These are phyloP conservation scores for Hirsutella rhossiliensis DNA, from an alignment of 2,329 filamentous ascomycete genomes.

Conservation along the genomic window DNA sequence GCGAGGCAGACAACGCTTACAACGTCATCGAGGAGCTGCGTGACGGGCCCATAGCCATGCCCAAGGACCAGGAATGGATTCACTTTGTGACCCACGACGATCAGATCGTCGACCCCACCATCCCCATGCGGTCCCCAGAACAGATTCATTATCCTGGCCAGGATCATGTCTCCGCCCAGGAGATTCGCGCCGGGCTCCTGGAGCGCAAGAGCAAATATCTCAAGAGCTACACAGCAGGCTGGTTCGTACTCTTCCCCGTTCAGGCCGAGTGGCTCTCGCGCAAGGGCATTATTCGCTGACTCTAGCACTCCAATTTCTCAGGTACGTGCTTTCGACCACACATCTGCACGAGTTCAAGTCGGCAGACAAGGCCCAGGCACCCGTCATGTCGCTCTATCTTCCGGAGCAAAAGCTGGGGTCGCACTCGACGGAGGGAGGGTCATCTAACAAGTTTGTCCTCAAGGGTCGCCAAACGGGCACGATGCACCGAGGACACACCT, in stretches of 20 bases:
- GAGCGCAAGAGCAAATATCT: constrained; percentile 98
- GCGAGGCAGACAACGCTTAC: constrained; percentile 76
- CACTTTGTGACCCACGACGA: constrained; percentile 69
- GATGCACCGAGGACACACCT: constrained; percentile 73
- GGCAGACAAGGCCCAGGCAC: constrained; percentile 82
- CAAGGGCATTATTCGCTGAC: not conserved
- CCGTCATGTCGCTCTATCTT: constrained; percentile 92
- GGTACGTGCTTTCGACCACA: constrained; percentile 92
- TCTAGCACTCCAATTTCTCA: constrained; percentile 19
- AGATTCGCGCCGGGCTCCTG: constrained; percentile 80
- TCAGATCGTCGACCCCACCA: constrained; percentile 74
- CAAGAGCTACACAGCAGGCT: constrained; percentile 92
- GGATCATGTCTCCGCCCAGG: constrained; percentile 67
- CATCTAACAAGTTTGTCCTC: constrained; percentile 94
- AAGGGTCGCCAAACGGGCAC: constrained; percentile 89
- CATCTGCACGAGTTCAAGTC: constrained; percentile 98
- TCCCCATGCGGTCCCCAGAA: constrained; percentile 66
- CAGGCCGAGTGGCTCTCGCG: no score
- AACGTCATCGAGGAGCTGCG: constrained; percentile 70
- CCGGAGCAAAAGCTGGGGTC: constrained; percentile 93
- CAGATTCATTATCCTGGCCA: constrained; percentile 88
- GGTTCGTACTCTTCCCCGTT: constrained; percentile 40
- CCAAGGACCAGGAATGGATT: constrained; percentile 86
- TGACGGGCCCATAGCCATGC: constrained; percentile 78
- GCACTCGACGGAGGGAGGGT: constrained; percentile 69